Evolutionary conservation across 2,329 filamentous ascomycete species (phyloP), one percentile per base, ranked within the genome.

Genomic region (Aphanocladium album): DNA sequence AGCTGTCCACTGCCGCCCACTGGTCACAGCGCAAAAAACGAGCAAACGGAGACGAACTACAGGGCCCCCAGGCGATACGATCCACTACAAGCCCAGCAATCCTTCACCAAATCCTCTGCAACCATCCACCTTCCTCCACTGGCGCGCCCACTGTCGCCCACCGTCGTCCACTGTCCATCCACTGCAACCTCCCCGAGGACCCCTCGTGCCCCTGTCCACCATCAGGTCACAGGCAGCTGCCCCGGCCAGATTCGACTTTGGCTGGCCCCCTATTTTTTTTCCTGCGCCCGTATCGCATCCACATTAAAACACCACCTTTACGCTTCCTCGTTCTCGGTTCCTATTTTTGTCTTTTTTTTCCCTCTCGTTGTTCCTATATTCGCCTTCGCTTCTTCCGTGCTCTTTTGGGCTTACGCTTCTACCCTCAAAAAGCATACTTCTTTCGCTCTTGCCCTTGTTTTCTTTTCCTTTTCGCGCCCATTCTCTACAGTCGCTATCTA

Each of bases 261-360:
- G 25, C 35, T 49, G 30, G 37, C 57, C 55, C 39, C 62, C 54
- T 62, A 62, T 64, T 60, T 53, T 62, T 62, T 63, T 51, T 59
- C 53, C 60, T 60, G 61, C 23, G 19, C 55, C 60, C 41, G 61
- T 61, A 58, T 51, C 23, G 56, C 46, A 41, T 50, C 46, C 45
- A 45, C 46, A 58, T 19, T 58, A 54, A 45, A 58, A 43, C 33
- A 50, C 45, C 45, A 39, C n/a, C 41, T 62, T 61, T 53, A 60
- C 63, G 27, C 56, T 62, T 60, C 52, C 30, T 23, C 58, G 16
- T 23, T 50, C 17, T 30, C 23, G 33, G 41, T n/a, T 27, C 14
- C 19, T 57, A 25, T 39, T 63, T 57, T 63, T 62, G 61, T 52
- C 46, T 41, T 33, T 54, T 62, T 63, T 53, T 57, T 53, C 59